A percentile compares a stretch with the other conserved stretches of the same genome.
These are phyloP conservation scores for Aegle marmelos DNA, from an alignment of 345 rosid species.

Conservation along the genomic window DNA sequence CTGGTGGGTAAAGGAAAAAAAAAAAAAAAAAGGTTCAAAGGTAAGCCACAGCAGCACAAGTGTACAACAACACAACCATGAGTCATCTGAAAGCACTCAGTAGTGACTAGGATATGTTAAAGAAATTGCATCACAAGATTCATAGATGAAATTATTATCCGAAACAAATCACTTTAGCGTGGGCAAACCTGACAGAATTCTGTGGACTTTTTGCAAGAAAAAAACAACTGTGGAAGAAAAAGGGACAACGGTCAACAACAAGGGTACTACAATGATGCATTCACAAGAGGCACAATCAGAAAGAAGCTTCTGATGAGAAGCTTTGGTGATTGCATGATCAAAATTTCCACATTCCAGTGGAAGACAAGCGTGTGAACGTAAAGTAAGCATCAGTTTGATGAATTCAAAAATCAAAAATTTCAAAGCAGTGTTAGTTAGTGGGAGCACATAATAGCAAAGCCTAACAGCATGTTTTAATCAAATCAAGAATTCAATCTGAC, in stretches of 20 bases:
- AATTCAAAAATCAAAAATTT: constrained; percentile 11
- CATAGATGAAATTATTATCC: neutral
- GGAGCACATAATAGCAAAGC: constrained; percentile 32
- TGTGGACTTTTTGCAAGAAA: neutral
- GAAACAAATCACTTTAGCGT: neutral
- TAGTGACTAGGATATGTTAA: neutral
- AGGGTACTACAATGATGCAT: neutral
- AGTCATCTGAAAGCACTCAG: neutral
- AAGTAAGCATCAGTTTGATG: constrained; percentile 16
- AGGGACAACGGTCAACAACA: neutral
- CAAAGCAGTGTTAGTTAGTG: constrained; percentile 5
- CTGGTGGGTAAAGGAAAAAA: neutral
- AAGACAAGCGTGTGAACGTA: constrained; percentile 9
- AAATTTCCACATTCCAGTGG: constrained; percentile 15
- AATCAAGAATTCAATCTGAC: constrained; percentile 14
- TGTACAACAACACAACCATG: neutral
- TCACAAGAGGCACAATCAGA: neutral
- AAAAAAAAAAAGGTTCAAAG: neutral
- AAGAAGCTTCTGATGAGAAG: constrained; percentile 4
- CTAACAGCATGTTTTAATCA: constrained; percentile 11
- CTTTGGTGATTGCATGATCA: neutral
- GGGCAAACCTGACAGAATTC: neutral
- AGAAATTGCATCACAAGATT: neutral
- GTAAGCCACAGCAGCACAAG: neutral
- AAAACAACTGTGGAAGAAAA: neutral